A percentile compares a stretch with the other conserved stretches of the same genome.
Evolutionary conservation across 2,329 filamentous ascomycete genomes (phyloP).

Genomic region (Trichoderma atrobrunneum): DNA sequence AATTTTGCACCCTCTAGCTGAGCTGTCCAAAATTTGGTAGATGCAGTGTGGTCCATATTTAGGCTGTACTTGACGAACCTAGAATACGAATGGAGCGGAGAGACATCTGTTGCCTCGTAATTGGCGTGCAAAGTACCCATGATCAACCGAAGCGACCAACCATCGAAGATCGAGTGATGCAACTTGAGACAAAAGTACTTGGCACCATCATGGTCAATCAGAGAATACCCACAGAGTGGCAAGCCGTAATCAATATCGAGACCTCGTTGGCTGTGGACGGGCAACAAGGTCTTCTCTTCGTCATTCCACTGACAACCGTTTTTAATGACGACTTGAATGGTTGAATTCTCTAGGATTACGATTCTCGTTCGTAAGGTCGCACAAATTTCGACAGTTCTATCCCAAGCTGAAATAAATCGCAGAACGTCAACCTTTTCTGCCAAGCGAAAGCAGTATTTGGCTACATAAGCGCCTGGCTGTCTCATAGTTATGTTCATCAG

Average conservation of each 20-base stretch:
- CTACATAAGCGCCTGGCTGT: conserved; percentile 15
- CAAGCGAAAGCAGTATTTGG: not conserved
- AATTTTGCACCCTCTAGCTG: not conserved
- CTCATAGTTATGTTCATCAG: conserved; percentile 18
- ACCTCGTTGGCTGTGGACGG: not conserved
- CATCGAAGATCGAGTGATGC: conserved; percentile 12
- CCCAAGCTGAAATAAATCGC: conserved; percentile 8
- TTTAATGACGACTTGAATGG: conserved; percentile 1
- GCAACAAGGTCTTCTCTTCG: not conserved
- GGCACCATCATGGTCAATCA: not conserved
- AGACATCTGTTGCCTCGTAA: conserved; percentile 18
- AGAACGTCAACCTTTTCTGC: not conserved
- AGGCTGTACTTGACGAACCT: conserved; percentile 8
- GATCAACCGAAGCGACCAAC: conserved; percentile 1
- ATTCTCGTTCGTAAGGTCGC: not conserved
- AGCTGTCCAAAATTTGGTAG: not conserved
- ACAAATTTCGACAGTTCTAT: conserved; percentile 4
- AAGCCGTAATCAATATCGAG: conserved; percentile 16
- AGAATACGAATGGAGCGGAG: not conserved
- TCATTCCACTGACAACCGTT: conserved; percentile 3
- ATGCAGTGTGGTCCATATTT: not conserved
- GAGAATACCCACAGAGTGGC: conserved; percentile 16
- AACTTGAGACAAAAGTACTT: not conserved
- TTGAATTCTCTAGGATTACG: not conserved
- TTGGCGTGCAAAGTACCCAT: not conserved